Percentiles rank a stretch among this genome's conserved stretches.
Conservation (phyloP, 2,329 filamentous ascomycete species). For the Diaporthe vaccinii region DNA sequence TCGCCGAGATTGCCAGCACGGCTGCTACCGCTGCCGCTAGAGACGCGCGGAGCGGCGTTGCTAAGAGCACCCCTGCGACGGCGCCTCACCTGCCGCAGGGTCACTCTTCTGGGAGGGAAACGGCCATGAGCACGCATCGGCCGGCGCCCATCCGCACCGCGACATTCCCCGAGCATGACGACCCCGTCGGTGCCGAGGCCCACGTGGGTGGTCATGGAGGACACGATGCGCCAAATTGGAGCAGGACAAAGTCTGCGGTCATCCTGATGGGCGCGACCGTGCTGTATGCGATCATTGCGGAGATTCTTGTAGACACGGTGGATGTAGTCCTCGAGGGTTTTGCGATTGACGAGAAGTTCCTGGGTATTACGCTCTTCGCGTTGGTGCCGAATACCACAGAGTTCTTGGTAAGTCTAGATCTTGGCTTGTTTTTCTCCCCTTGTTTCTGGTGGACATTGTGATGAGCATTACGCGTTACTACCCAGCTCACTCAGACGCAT, state of each 20-base stretch:
- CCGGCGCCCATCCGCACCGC: conserved; percentile 52
- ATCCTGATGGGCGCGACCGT: conserved; percentile 91
- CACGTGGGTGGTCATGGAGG: conserved; percentile 67
- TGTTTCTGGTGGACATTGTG: conserved; percentile 20
- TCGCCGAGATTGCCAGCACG: conserved; percentile 93
- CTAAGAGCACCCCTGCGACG: conserved; percentile 38
- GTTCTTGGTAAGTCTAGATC: conserved; percentile 78
- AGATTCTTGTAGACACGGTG: conserved; percentile 96
- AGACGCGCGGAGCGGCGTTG: conserved; percentile 66
- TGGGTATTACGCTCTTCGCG: conserved; percentile 96
- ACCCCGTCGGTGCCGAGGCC: conserved; percentile 48
- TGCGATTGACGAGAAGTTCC: conserved; percentile 95
- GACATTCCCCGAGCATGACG: conserved; percentile 61
- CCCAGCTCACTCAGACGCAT: conserved; percentile 41
- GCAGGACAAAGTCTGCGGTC: conserved; percentile 88
- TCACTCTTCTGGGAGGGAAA: conserved; percentile 42
- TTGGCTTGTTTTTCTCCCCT: neutral
- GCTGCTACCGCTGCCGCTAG: conserved; percentile 89
- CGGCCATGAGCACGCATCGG: conserved; percentile 41
- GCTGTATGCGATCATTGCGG: conserved; percentile 95
- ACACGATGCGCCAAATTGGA: conserved; percentile 99
- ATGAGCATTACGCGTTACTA: conserved; percentile 42
- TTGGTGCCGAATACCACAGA: conserved; percentile 98
- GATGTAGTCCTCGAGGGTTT: conserved; percentile 94
- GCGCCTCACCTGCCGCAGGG: conserved; percentile 36